Evolutionary conservation across 2,329 filamentous ascomycete genomes (phyloP).

Genomic region (Hymenoscyphus fraxineus): DNA sequence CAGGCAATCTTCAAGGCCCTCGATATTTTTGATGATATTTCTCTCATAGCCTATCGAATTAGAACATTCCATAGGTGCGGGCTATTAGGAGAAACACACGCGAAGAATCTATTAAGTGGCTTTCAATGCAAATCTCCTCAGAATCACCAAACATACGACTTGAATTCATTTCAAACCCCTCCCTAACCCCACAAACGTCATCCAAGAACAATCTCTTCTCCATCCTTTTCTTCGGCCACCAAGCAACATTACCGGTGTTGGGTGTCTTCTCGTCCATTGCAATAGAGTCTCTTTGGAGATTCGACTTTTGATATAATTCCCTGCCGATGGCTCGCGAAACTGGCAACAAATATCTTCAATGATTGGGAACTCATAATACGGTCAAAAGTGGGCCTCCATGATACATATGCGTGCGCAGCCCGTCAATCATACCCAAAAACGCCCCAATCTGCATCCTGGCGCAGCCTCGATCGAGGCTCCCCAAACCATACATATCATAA

Average conservation of each 20-base stretch:
- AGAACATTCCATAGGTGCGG: neutral
- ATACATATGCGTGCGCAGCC: no score
- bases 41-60: neutral
- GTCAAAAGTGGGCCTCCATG: no score
- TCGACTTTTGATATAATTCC: neutral
- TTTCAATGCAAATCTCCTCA: neutral
- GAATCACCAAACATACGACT: neutral
- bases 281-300: neutral
- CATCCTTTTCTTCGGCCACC: neutral
- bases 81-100: neutral
- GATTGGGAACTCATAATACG: no score
- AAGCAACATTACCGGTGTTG: neutral
- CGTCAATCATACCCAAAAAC: neutral
- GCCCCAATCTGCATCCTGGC: neutral
- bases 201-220: neutral
- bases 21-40: neutral
- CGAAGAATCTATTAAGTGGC: neutral
- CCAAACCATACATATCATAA: neutral
- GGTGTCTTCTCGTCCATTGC: neutral
- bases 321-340: neutral
- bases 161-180: neutral
- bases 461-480: neutral
- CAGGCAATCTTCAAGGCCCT: neutral
- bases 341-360: neutral
- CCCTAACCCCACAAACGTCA: neutral